A percentile compares a stretch with the other conserved stretches of the same genome.
Conservation (phyloP, 768 basidiomycete species). For the Rossbeevera mucosa region DNA sequence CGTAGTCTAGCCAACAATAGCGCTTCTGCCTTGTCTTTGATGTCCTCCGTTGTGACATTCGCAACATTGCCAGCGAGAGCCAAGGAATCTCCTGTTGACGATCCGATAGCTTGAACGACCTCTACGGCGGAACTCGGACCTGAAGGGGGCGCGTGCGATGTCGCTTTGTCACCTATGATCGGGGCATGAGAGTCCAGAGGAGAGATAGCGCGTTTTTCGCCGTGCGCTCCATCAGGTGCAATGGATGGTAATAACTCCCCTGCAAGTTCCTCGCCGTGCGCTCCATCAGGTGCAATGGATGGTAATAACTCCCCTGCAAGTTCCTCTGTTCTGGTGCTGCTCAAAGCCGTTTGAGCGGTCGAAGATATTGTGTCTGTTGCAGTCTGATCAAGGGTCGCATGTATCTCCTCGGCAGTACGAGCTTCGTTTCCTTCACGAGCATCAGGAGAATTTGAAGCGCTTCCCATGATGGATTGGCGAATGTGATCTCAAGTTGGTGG, state of each 20-base stretch:
- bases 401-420: not conserved
- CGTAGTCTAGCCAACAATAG: constrained; percentile 9
- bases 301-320: not conserved
- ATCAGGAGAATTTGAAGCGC: not conserved
- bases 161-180: not conserved
- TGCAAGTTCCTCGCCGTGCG: not conserved
- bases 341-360: not conserved
- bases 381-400: not conserved
- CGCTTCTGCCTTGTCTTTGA: constrained; percentile 4
- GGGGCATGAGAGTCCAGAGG: not conserved
- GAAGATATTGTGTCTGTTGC: not conserved
- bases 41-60: not conserved
- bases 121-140: not conserved
- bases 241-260: not conserved
- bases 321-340: not conserved
- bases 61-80: not conserved
- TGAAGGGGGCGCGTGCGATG: not conserved
- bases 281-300: not conserved
- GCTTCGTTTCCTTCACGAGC: not conserved
- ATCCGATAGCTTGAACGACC: not conserved
- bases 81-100: not conserved
- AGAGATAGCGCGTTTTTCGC: not conserved
- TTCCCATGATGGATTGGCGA: not conserved
- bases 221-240: not conserved
- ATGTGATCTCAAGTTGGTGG: not conserved